A percentile compares a stretch with the other conserved stretches of the same genome.
Conservation (phyloP, 441 rosid species). For the Gossypium schwendimanii region DNA sequence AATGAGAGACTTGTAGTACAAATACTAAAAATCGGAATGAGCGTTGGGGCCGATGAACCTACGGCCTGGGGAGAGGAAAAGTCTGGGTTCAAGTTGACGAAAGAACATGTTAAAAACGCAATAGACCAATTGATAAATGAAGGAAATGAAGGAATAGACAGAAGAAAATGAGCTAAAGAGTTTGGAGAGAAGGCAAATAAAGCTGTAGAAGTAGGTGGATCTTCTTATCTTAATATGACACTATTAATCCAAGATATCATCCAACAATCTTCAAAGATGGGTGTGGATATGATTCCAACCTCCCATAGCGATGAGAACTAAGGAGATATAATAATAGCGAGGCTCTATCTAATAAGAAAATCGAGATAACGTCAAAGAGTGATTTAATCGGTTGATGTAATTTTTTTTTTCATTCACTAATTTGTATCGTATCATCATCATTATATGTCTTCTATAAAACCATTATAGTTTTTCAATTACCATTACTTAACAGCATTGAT, state of each 20-base stretch:
- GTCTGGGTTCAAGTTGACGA: neutral
- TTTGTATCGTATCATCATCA: too few relatives aligned
- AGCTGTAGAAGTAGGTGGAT: conserved; percentile 47
- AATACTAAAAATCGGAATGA: conserved; percentile 24
- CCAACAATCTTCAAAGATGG: neutral
- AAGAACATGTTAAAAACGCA: neutral
- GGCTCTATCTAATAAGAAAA: too few relatives aligned
- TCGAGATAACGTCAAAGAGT: too few relatives aligned
- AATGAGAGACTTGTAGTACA: conserved; percentile 28
- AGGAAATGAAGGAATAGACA: conserved; percentile 31
- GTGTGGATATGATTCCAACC: neutral
- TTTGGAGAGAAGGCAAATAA: conserved; percentile 30
- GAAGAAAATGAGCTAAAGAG: conserved; percentile 36
- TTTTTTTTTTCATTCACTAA: too few relatives aligned
- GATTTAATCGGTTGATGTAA: too few relatives aligned
- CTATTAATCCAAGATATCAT: conserved; percentile 27
- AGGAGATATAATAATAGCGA: neutral
- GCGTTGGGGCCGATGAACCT: conserved; percentile 18
- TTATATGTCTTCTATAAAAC: too few relatives aligned
- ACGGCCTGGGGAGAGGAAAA: neutral
- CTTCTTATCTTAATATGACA: conserved; percentile 32
- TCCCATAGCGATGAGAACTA: neutral
- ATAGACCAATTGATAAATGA: conserved; percentile 27
- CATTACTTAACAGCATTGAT: too few relatives aligned
- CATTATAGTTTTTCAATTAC: too few relatives aligned